Percentiles rank a stretch among this genome's conserved stretches.
phyloP scores from a whole-genome alignment of 306 rosid species.

The Inga leiocalycina region DNA sequence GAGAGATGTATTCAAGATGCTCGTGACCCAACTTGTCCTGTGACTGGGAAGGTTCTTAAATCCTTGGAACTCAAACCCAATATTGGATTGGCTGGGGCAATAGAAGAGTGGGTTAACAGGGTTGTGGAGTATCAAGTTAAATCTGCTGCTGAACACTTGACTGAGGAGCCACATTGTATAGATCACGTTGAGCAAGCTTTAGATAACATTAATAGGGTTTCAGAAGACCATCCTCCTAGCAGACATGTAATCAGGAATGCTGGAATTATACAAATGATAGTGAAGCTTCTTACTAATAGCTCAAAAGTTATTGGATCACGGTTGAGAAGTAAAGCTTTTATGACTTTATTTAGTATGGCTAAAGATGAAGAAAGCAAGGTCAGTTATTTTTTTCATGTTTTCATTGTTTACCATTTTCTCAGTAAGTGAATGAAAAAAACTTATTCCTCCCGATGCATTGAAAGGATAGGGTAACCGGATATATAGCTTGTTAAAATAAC shows the following conservation, averaged over 20 bases:
- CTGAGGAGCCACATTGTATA: slow-evolving; percentile 36
- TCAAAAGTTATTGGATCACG: slow-evolving; percentile 52
- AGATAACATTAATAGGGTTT: slow-evolving; percentile 42
- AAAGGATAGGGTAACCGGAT: neutral
- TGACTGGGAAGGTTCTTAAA: slow-evolving; percentile 44
- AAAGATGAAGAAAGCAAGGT: slow-evolving; percentile 74
- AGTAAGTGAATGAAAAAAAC: neutral
- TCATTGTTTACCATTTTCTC: neutral
- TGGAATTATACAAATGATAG: slow-evolving; percentile 42
- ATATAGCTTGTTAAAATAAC: neutral
- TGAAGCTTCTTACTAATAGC: slow-evolving; percentile 48
- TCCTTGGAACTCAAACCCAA: slow-evolving; percentile 56
- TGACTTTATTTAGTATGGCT: slow-evolving; percentile 51
- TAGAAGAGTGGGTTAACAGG: slow-evolving; percentile 57
- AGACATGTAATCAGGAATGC: slow-evolving; percentile 49
- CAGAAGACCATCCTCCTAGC: slow-evolving; percentile 51
- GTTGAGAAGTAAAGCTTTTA: slow-evolving; percentile 57
- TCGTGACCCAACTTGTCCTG: slow-evolving; percentile 54
- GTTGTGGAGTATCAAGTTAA: slow-evolving; percentile 47
- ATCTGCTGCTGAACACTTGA: slow-evolving; percentile 35
- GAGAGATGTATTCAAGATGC: slow-evolving; percentile 53
- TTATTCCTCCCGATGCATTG: neutral
- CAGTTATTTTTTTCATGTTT: slow-evolving; percentile 8
- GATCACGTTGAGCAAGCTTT: slow-evolving; percentile 40
- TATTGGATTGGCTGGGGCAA: slow-evolving; percentile 56